Conservation (phyloP, 1,284 basidiomycete species). For the Apiotrichum mycotoxinovorans region DNA sequence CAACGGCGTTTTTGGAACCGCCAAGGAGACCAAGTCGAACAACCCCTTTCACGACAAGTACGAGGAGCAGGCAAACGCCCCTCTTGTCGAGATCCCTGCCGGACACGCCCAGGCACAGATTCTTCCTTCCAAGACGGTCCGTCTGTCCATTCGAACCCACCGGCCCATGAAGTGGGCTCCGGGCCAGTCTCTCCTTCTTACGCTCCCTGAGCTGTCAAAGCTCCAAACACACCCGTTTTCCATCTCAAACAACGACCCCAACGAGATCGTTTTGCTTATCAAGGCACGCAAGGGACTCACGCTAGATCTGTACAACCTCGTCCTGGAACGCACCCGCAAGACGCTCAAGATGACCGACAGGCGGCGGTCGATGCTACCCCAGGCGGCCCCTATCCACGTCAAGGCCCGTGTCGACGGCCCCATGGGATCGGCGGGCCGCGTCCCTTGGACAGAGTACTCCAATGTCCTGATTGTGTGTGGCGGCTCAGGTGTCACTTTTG, state of each 20-base stretch:
- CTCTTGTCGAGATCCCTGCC: conserved; percentile 30
- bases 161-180: conserved; percentile 66
- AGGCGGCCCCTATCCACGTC: conserved; percentile 46
- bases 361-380: conserved; percentile 14
- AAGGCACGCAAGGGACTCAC: conserved; percentile 76
- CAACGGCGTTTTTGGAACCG: conserved; percentile 56
- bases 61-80: not conserved
- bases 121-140: conserved; percentile 70
- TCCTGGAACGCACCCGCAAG: conserved; percentile 42
- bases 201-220: conserved; percentile 64
- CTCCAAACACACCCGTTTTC: conserved; percentile 80
- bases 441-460: conserved; percentile 64
- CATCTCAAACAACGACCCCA: conserved; percentile 64
- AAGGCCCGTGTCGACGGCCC: conserved; percentile 73
- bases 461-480: conserved; percentile 69
- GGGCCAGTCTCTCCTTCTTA: conserved; percentile 63
- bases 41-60: conserved; percentile 8
- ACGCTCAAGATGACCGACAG: conserved; percentile 1
- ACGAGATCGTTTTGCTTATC: conserved; percentile 66
- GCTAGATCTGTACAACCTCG: conserved; percentile 62
- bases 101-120: conserved; percentile 70
- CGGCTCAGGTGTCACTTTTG: conserved; percentile 76
- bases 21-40: not conserved
- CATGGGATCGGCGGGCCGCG: conserved; percentile 66
- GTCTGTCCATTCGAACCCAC: conserved; percentile 65